Evolutionary conservation across 345 rosid species (phyloP).

Genomic region (Salix brachista): DNA sequence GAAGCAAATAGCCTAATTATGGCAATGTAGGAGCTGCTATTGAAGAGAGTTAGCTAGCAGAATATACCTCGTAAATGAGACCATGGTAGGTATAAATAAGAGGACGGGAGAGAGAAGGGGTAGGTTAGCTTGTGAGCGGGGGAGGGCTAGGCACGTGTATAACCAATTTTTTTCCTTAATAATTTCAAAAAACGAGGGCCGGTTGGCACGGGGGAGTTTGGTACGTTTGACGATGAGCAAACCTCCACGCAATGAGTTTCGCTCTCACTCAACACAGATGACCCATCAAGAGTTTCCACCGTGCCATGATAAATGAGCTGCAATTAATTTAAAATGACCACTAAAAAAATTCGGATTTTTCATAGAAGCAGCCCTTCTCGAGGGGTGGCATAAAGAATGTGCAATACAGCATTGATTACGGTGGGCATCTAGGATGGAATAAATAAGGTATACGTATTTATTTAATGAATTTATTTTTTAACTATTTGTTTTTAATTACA

Average conservation of each 20-base stretch:
- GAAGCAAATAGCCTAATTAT: not conserved
- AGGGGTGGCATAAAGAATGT: conserved; percentile 11
- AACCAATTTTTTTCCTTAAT: no score
- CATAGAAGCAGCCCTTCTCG: not conserved
- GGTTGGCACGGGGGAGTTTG: conserved; percentile 11
- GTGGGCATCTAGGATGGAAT: not conserved
- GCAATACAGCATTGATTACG: not conserved
- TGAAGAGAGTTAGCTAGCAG: not conserved
- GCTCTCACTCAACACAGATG: no score
- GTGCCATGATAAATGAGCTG: not conserved
- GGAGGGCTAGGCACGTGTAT: not conserved
- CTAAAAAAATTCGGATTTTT: not conserved
- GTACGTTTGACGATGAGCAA: not conserved
- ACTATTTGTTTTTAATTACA: no score
- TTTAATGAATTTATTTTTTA: not conserved
- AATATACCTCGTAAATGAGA: not conserved
- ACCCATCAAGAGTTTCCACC: not conserved
- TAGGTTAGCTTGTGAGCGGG: not conserved
- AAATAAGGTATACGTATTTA: not conserved
- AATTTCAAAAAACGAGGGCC: not conserved
- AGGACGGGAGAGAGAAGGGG: not conserved
- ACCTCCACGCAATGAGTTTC: not conserved
- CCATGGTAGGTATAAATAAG: not conserved
- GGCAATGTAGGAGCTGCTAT: not conserved
- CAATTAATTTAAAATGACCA: not conserved